Base-by-base conservation (phyloP, 768 basidiomycete genomes). In the Russula earlei region DNA sequence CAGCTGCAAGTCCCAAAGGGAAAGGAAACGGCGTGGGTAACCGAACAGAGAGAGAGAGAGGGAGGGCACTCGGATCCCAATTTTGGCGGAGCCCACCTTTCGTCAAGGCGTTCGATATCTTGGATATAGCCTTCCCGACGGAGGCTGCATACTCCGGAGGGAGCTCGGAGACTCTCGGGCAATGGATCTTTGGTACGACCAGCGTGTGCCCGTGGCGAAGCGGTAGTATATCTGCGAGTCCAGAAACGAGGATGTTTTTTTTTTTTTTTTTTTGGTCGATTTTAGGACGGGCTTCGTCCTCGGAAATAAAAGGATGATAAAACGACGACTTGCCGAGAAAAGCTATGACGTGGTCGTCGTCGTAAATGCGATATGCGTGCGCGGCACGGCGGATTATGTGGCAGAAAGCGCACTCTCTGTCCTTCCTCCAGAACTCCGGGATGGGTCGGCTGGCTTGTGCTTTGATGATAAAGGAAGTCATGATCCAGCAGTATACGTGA, bases 401-500 rank as follows among this genome's bases (percentile, higher is more conserved):
- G 66, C 86, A 88, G 68, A 87, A 87, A 6, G 77, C 64, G 63
- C 85, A 88, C 24, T 73, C 69, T 4, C 72, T 59, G 55, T 78
- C 72, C 15, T 70, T 67, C 20, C 65, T 68, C 84, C 82, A 84
- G n/a, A 73, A 68, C n/a, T 67, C 56, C 17, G 77, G 72, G 36
- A 72, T 56, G 14, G 69, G 64, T 9, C 83, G 77, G 54, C 70
- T 66, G 37, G 77, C 71, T 63, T 85, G 84, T 20, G 77, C 74
- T 54, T 82, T 73, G 66, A 87, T 85, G 19, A 87, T 80, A 71
- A 84, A 85, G 33, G 84, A 85, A 55, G 85, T 87, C 85, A 87
- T 86, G 41, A 9, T 31, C 9, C 12, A 31, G 49, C 5, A 41
- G 20, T n/a, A 47, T 10, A 7, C 19, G 37, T 20, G 12, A 31